Evolutionary conservation across 306 rosid species (phyloP).

Genomic region (Ormosia semicastrata): DNA sequence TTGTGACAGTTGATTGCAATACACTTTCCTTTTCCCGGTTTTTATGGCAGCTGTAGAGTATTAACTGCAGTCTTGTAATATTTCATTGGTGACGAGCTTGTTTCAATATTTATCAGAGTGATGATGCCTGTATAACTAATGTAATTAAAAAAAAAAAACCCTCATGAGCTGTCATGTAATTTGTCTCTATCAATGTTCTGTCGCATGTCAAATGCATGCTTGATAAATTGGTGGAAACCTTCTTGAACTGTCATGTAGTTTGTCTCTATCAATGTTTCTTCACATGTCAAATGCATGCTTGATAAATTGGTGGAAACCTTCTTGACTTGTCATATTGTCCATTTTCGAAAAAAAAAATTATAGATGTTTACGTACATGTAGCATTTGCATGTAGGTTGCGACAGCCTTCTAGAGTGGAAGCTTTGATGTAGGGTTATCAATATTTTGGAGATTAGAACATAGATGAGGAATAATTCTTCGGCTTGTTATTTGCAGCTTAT

Average conservation of each 20-base stretch:
- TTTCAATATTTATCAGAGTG: neutral
- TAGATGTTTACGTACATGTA: neutral
- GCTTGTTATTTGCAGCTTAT: neutral
- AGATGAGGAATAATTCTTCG: neutral
- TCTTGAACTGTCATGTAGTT: neutral
- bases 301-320: too few species aligned
- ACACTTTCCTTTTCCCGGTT: neutral
- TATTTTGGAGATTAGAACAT: neutral
- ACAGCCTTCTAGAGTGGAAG: neutral
- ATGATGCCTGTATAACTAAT: neutral
- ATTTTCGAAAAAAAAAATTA: neutral
- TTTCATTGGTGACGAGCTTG: neutral
- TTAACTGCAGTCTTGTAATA: neutral
- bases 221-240: neutral
- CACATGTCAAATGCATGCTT: too few species aligned
- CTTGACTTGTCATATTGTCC: neutral
- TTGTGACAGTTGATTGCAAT: slow-evolving; percentile 11
- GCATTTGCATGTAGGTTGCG: neutral
- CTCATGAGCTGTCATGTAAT: neutral
- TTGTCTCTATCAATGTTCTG: neutral
- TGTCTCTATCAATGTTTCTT: too few species aligned
- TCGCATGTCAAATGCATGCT: neutral
- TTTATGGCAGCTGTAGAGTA: neutral
- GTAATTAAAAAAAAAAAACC: neutral
- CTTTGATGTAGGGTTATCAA: neutral